Conservation (phyloP, 345 rosid species). For the Clarkia xantiana region DNA sequence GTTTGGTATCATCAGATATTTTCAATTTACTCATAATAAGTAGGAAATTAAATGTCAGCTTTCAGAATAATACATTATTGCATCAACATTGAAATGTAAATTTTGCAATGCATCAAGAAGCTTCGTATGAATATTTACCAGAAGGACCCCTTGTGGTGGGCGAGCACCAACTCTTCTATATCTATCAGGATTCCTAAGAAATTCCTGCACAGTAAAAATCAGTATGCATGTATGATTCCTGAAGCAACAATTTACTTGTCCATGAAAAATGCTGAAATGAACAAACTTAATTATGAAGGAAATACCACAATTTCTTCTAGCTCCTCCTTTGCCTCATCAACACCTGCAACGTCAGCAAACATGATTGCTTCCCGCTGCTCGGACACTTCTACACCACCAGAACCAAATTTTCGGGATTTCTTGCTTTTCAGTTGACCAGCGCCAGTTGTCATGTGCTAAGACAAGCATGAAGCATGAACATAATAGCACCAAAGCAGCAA, state of each 20-base stretch:
- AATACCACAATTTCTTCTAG: constrained; percentile 93
- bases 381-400: constrained; percentile 45
- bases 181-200: constrained; percentile 83
- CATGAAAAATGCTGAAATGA: constrained; percentile 2
- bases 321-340: constrained; percentile 98
- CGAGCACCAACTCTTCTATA: constrained; percentile 84
- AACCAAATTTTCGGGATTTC: constrained; percentile 37
- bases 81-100: not conserved
- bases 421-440: constrained; percentile 72
- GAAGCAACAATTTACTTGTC: constrained; percentile 3
- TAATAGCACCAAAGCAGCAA: no score
- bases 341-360: constrained; percentile 96
- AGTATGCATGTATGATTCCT: constrained; percentile 7
- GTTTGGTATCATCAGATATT: no score
- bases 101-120: not conserved
- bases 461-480: no score
- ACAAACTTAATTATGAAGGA: not conserved
- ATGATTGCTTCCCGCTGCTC: constrained; percentile 67
- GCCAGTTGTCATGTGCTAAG: constrained; percentile 30
- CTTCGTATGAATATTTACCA: constrained; percentile 30
- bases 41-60: no score
- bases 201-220: constrained; percentile 45
- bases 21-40: no score
- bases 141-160: constrained; percentile 91
- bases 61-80: no score